Conservation (phyloP, 352 stramenopile species). For the Hyaloperonospora arabidopsidis region DNA sequence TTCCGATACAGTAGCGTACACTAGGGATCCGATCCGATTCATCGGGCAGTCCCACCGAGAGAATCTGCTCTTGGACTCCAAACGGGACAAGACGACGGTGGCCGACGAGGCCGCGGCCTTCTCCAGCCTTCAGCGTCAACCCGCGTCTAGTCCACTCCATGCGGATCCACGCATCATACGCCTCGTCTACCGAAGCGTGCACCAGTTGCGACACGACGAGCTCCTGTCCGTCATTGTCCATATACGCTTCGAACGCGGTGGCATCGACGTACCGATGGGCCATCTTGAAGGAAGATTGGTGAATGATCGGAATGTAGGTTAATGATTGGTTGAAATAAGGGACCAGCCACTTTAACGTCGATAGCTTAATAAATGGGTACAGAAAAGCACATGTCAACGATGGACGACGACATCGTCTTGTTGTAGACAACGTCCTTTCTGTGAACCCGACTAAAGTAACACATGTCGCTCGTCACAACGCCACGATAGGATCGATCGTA, state of each 20-base stretch:
- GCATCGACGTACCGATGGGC: slow-evolving; percentile 35
- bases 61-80: slow-evolving; percentile 48
- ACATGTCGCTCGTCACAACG: too few relatives aligned
- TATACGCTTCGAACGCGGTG: slow-evolving; percentile 34
- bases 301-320: too few relatives aligned
- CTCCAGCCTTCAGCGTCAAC: slow-evolving; percentile 27
- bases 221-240: slow-evolving; percentile 47
- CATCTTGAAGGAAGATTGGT: not conserved
- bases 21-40: slow-evolving; percentile 35
- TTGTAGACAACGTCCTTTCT: too few relatives aligned
- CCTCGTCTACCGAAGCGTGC: slow-evolving; percentile 20
- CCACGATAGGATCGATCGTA: too few relatives aligned
- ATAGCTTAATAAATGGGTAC: too few relatives aligned
- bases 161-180: slow-evolving; percentile 47
- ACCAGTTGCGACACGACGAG: slow-evolving; percentile 36
- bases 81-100: slow-evolving; percentile 34
- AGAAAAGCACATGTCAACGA: too few relatives aligned
- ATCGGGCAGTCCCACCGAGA: slow-evolving; percentile 37
- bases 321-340: too few relatives aligned
- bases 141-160: slow-evolving; percentile 34
- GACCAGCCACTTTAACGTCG: too few relatives aligned
- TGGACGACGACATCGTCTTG: too few relatives aligned
- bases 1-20: slow-evolving; percentile 40
- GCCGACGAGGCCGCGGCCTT: slow-evolving; percentile 37
- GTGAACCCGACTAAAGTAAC: too few relatives aligned